Base-by-base conservation (phyloP, 176 grass and related monocot species). In the Chloris gayana region DNA sequence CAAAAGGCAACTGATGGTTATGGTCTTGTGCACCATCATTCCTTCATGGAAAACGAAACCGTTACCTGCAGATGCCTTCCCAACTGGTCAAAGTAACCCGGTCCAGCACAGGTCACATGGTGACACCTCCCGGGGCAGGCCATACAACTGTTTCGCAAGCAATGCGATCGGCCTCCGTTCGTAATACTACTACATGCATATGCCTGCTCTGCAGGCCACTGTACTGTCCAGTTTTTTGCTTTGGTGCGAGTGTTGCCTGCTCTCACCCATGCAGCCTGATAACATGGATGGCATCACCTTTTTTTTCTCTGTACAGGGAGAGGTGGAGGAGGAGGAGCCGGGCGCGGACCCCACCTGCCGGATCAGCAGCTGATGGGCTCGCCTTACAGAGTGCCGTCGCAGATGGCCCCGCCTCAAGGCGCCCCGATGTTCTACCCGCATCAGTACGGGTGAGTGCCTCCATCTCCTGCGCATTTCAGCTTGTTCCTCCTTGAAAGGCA, bases 391-490 rank as follows among this genome's bases (percentile, higher is more conserved):
- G 29, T 91, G 78, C 90, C 77, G 56, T 42, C 66, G 38, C 92
- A 89, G 49, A 68, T 90, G 77, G 76, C 79, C 56, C 79, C 72
- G n/a, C 66, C 83, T 57, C 75, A 81, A 7, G 74, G 66, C 21
- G 31, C 45, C 62, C 0, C 77, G 14, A 7, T 90, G 58, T 63
- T 76, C 71, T 93, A 88, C 72, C 80, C 67, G 56, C 73, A 80
- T 0, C 90, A 81, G 67, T 75, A 78, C 82, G 93, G 90, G 93
- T 97, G 56, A 75, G 85, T 89, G 50, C 42, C 46, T 13, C 14
- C 6, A 19, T 51, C 31, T 22, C 30, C 76, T 79, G 25, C 33
- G 49, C 44, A 22, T 67, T 78, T 78, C 31, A 53, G 44, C 8
- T 6, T 53, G 44, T 67, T 61, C 25, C 0, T 3, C 38, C 35